phyloP scores from a whole-genome alignment of 2,329 filamentous ascomycete species.

The Arthroderma sp. region DNA sequence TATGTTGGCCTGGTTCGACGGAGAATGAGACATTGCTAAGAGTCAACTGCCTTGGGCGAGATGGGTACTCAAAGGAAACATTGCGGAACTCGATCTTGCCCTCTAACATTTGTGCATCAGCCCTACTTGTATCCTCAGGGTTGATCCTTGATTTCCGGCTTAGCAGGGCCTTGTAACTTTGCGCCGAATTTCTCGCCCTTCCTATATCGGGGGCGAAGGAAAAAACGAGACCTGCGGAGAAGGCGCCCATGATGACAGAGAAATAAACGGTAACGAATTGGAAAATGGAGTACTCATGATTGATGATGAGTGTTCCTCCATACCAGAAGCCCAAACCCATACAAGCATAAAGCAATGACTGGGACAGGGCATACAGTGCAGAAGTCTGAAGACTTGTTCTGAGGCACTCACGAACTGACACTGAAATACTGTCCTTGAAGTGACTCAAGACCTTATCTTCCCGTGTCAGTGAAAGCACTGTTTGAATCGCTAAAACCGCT shows the following conservation, averaged over 20 bases:
- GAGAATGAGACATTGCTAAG: slow-evolving; percentile 60
- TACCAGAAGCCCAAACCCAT: slow-evolving; percentile 90
- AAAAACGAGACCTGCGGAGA: slow-evolving; percentile 81
- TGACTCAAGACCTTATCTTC: slow-evolving; percentile 64
- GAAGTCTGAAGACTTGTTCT: slow-evolving; percentile 65
- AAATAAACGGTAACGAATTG: slow-evolving; percentile 89
- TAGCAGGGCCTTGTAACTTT: slow-evolving; percentile 67
- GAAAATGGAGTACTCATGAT: slow-evolving; percentile 59
- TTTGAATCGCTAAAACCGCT: slow-evolving; percentile 82
- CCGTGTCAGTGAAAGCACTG: slow-evolving; percentile 77
- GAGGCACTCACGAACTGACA: slow-evolving; percentile 54
- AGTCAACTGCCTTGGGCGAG: slow-evolving; percentile 78
- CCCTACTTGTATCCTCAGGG: slow-evolving; percentile 60
- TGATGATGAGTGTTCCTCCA: slow-evolving; percentile 61
- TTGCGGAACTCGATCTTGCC: slow-evolving; percentile 78
- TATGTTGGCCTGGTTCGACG: slow-evolving; percentile 33
- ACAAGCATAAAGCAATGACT: slow-evolving; percentile 69
- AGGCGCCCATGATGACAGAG: slow-evolving; percentile 75
- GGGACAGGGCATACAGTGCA: slow-evolving; percentile 65
- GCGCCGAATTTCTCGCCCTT: slow-evolving; percentile 74
- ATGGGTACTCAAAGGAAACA: slow-evolving; percentile 89
- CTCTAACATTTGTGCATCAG: slow-evolving; percentile 49
- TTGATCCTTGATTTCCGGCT: slow-evolving; percentile 72
- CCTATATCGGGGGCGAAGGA: slow-evolving; percentile 85
- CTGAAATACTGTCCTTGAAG: slow-evolving; percentile 54